Conservation (phyloP, 164 flowering plant species). For the Stephania yunnanensis region DNA sequence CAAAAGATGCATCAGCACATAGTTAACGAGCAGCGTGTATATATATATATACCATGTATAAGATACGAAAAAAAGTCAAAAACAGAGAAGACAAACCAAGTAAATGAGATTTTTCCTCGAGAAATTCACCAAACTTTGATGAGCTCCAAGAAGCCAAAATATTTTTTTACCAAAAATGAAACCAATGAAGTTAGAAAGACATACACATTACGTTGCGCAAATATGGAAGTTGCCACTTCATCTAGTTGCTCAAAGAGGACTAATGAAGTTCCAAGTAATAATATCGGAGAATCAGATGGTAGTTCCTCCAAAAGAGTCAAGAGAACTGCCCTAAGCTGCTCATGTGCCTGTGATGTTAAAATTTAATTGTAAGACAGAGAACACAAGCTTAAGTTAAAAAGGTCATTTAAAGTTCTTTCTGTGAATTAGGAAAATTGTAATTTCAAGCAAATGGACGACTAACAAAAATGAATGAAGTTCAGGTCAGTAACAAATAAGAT, state of each 20-base stretch:
- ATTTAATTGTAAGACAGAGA: slow-evolving; percentile 4
- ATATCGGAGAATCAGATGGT: slow-evolving; percentile 81
- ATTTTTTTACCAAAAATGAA: not conserved
- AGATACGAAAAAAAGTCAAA: not conserved
- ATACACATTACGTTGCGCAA: slow-evolving; percentile 70
- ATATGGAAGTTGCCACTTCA: slow-evolving; percentile 38
- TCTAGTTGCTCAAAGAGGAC: slow-evolving; percentile 37
- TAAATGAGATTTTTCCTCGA: not conserved
- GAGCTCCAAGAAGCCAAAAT: slow-evolving; percentile 34
- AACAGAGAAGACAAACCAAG: not conserved
- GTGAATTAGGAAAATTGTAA: not conserved
- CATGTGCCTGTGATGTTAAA: slow-evolving; percentile 71
- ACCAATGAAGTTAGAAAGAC: slow-evolving; percentile 23
- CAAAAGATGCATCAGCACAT: not conserved
- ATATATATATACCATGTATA: not conserved
- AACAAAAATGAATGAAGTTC: not conserved
- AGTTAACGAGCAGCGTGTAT: not conserved
- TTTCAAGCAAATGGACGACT: not conserved
- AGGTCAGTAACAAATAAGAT: not conserved
- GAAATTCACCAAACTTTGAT: not conserved
- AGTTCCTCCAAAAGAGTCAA: slow-evolving; percentile 78
- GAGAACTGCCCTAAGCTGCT: slow-evolving; percentile 89
- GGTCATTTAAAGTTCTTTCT: not conserved
- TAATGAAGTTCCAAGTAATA: slow-evolving; percentile 73
- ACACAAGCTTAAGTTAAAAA: slow-evolving; percentile 4